Evolutionary conservation across 805 yeast species (phyloP), one percentile per base, ranked within the genome.

Genomic region (Ogataea haglerorum): DNA sequence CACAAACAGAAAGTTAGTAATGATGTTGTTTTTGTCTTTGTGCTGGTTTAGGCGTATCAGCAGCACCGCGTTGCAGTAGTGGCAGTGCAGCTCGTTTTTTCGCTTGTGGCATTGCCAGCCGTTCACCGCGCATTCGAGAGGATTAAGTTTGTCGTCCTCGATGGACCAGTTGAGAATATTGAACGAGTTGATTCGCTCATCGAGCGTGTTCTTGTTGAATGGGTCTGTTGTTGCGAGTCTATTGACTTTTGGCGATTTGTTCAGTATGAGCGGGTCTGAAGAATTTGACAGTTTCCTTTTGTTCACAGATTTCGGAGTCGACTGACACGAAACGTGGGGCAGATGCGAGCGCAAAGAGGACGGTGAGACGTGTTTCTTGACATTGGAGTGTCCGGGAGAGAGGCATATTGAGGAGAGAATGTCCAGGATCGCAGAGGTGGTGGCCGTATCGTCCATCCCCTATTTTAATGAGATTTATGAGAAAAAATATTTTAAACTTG

Each of bases 51-150:
- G 39, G 22, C 52, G 51, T 5, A 66, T 51, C 8, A 57, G 27
- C 10, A 68, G 43, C 8, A 52, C 38, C 2, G 65, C 57, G 33
- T 57, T 56, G 43, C 73, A 67, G 7, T 56, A 55, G 2, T 47
- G 45, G 43, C 73, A 68, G 30, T 47, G 49, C 3, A 68, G 40
- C 34, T 57, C 62, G 40, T 68, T 65, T 32, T 53, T 61, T 21
- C 57, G 43, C 3, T 40, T 43, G 9, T 58, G 50, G 45, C 76
- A 72, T 36, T 53, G 58, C 83, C 83, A 78, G 2, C 84, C 84
- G 38, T 70, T 63, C 16, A 71, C 49, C 1, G 80, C 69, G 50
- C 79, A 72, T 22, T 54, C 64, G 24, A 78, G 58, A 38, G 79
- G 80, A 5, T 63, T 71, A 19, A 78, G 53, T 5, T 40, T 42